Evolutionary conservation across 2,329 filamentous ascomycete genomes (phyloP).

Genomic region (Aspergillus sp.): DNA sequence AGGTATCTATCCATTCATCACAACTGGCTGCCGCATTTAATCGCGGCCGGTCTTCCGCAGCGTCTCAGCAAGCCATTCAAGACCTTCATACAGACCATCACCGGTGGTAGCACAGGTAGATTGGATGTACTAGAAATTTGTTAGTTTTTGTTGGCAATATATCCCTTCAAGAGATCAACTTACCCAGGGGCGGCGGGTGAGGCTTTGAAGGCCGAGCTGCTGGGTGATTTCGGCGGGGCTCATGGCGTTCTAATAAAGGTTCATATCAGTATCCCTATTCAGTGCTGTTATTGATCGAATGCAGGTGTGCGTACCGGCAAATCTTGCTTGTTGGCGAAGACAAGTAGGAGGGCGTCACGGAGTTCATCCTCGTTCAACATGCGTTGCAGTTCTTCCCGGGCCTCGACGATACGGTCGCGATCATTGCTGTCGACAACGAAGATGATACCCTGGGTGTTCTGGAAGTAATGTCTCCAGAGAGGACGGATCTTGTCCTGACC

Average conservation of each 20-base stretch:
- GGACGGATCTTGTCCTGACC: conserved; percentile 99
- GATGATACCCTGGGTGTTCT: conserved; percentile 99
- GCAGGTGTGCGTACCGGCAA: conserved; percentile 68
- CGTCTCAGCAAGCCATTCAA: conserved; percentile 85
- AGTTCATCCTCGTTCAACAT: conserved; percentile 99
- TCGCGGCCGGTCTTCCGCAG: conserved; percentile 67
- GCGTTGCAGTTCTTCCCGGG: conserved; percentile 91
- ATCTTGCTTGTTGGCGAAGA: conserved; percentile 99
- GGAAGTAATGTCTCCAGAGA: conserved; percentile 99
- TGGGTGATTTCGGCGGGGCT: conserved; percentile 99
- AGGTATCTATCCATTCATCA: conserved; percentile 35
- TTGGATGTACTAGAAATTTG: conserved; percentile 80
- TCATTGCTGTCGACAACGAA: conserved; percentile 99
- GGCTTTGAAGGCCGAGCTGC: conserved; percentile 98
- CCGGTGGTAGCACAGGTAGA: conserved; percentile 98
- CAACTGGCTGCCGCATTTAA: conserved; percentile 36
- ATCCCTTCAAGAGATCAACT: conserved; percentile 43
- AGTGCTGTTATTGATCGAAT: background rate
- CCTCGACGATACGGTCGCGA: conserved; percentile 96
- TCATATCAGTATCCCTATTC: conserved; percentile 29
- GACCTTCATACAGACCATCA: conserved; percentile 99
- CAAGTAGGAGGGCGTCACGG: conserved; percentile 90
- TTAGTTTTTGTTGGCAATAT: background rate
- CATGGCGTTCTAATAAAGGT: conserved; percentile 80
- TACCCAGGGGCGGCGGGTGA: conserved; percentile 99